These are phyloP conservation scores for Fusarium sp. DNA, from an alignment of 2,329 filamentous ascomycete species.

Conservation along the genomic window DNA sequence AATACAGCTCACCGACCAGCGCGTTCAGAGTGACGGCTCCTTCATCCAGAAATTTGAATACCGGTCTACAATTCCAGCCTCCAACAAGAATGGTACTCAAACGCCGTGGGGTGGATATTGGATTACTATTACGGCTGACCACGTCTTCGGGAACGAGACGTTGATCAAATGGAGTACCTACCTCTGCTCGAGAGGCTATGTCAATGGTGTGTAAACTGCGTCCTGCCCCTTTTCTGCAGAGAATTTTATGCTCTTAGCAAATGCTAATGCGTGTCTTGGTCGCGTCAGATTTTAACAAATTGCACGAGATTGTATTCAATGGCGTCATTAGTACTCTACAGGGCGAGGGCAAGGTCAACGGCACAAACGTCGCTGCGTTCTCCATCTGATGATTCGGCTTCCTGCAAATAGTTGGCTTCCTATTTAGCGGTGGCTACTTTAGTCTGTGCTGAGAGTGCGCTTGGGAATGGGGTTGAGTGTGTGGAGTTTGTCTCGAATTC, in stretches of 20 bases:
- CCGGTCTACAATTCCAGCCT: slow-evolving; percentile 1
- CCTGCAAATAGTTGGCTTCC: background rate
- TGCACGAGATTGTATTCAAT: background rate
- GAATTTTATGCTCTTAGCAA: background rate
- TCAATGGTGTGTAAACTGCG: slow-evolving; percentile 1
- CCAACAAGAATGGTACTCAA: slow-evolving; percentile 2
- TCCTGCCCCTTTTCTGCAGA: background rate
- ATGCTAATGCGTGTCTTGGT: slow-evolving; percentile 1
- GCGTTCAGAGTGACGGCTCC: slow-evolving; percentile 5
- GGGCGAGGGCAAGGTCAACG: slow-evolving; percentile 2
- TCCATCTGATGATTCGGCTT: slow-evolving; percentile 5
- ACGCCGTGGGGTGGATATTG: slow-evolving; percentile 5
- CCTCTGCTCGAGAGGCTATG: slow-evolving; percentile 5
- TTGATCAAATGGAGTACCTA: slow-evolving; percentile 6
- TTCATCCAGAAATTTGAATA: slow-evolving; percentile 5
- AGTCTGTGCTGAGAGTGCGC: background rate
- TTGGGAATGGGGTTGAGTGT: background rate
- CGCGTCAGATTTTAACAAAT: slow-evolving; percentile 1
- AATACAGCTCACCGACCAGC: slow-evolving; percentile 2
- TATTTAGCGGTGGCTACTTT: background rate
- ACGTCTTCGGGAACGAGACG: slow-evolving; percentile 1
- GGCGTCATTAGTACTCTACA: slow-evolving; percentile 1
- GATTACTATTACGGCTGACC: slow-evolving; percentile 5
- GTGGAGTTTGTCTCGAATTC: background rate
- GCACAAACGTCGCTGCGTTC: slow-evolving; percentile 1